These are phyloP conservation scores for Nicotiana noctiflora DNA, from an alignment of 257 asterid genomes.

Conservation along the genomic window DNA sequence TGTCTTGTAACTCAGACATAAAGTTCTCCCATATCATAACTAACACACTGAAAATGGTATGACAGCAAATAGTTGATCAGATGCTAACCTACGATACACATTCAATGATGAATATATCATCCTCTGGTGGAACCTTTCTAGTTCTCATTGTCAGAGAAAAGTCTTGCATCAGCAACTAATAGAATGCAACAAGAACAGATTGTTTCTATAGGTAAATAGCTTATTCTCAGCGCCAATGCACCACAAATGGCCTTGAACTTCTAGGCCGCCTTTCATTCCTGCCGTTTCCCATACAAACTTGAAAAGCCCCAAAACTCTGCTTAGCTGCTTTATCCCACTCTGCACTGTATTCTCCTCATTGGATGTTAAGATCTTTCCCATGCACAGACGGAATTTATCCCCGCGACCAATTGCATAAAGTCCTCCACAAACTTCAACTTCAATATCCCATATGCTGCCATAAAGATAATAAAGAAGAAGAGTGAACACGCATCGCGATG, in stretches of 20 bases:
- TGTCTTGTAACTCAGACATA: background rate
- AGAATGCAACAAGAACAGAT: conserved; percentile 43
- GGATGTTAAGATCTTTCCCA: conserved; percentile 72
- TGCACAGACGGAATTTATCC: conserved; percentile 45
- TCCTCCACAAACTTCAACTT: conserved; percentile 85
- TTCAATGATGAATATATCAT: background rate
- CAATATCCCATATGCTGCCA: conserved; percentile 47
- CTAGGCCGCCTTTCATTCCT: conserved; percentile 62
- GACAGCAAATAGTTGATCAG: background rate
- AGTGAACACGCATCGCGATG: conserved; percentile 72
- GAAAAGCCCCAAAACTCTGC: conserved; percentile 63
- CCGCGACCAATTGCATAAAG: conserved; percentile 34
- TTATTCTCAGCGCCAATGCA: conserved; percentile 64
- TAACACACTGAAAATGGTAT: background rate
- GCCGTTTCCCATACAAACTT: conserved; percentile 86
- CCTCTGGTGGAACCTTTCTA: background rate
- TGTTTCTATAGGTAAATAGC: conserved; percentile 55
- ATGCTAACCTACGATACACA: background rate
- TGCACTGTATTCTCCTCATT: conserved; percentile 48
- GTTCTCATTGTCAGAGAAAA: background rate
- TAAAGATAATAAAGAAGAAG: conserved; percentile 62
- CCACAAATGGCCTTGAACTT: conserved; percentile 92
- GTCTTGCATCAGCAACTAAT: background rate
- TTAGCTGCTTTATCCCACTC: conserved; percentile 64
- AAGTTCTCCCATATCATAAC: background rate